These are phyloP conservation scores for Monosporascus sp. DNA, from an alignment of 2,329 filamentous ascomycete species.

Conservation along the genomic window DNA sequence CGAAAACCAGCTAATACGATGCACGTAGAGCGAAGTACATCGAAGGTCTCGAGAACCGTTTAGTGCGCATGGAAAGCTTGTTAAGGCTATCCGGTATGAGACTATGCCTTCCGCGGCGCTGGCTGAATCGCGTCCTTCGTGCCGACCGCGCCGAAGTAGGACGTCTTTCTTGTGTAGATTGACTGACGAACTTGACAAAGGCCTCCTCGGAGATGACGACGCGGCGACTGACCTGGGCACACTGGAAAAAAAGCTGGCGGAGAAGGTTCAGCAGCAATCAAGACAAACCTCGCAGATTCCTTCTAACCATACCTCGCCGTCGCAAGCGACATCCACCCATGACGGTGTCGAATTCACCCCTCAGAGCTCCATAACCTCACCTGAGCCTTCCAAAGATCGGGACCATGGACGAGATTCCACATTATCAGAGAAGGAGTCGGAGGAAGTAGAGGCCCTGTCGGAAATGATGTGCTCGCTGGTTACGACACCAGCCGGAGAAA, in stretches of 20 bases:
- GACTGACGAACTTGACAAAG: slow-evolving; percentile 25
- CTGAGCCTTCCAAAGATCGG: slow-evolving; percentile 38
- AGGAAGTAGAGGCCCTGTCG: slow-evolving; percentile 80
- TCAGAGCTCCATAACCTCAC: slow-evolving; percentile 51
- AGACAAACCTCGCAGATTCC: slow-evolving; percentile 42
- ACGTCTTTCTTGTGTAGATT: background rate
- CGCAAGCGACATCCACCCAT: slow-evolving; percentile 38
- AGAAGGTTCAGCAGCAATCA: slow-evolving; percentile 46
- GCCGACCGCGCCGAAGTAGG: slow-evolving; percentile 11
- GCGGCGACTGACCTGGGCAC: slow-evolving; percentile 83
- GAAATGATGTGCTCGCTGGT: slow-evolving; percentile 99
- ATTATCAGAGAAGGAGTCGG: slow-evolving; percentile 39
- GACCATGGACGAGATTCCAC: slow-evolving; percentile 36
- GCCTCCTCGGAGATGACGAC: slow-evolving; percentile 80
- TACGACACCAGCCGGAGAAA: slow-evolving; percentile 91
- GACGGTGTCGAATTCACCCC: slow-evolving; percentile 42
- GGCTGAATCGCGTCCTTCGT: slow-evolving; percentile 6
- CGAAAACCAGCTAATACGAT: slow-evolving; percentile 3
- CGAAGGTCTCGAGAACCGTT: slow-evolving; percentile 87
- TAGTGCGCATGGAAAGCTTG: slow-evolving; percentile 93
- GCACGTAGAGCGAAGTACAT: slow-evolving; percentile 83
- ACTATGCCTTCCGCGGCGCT: background rate
- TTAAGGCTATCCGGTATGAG: slow-evolving; percentile 69
- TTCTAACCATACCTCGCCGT: slow-evolving; percentile 49
- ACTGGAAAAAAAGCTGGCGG: slow-evolving; percentile 69